Percentiles rank a stretch among this genome's conserved stretches.
Evolutionary conservation across 2,329 filamentous ascomycete species (phyloP).

Genomic region (Penicillium sp.): DNA sequence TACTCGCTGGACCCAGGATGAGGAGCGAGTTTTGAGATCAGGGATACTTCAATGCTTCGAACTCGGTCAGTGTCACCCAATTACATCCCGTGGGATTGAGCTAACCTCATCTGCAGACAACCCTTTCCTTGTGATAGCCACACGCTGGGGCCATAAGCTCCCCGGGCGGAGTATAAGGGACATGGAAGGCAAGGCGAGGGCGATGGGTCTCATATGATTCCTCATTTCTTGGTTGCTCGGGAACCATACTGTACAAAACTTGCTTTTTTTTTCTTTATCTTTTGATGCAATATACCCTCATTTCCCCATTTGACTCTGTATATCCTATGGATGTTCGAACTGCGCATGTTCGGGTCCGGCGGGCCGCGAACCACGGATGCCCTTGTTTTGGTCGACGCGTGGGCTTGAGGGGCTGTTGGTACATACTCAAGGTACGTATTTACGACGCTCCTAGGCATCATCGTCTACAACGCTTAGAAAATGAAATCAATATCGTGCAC

Average conservation of each 20-base stretch:
- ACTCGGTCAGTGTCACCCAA: background rate
- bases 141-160: background rate
- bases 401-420: background rate
- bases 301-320: background rate
- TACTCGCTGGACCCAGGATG: background rate
- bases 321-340: background rate
- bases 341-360: constrained; percentile 8
- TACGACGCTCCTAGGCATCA: background rate
- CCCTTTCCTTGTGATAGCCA: background rate
- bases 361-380: constrained; percentile 31
- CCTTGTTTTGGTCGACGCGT: constrained; percentile 22
- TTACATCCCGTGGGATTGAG: background rate
- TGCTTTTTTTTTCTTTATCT: too few relatives aligned
- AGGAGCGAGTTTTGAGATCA: background rate
- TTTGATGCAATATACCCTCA: background rate
- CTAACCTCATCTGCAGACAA: constrained; percentile 1
- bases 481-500: too few relatives aligned
- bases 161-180: constrained; percentile 1
- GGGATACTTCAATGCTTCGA: background rate
- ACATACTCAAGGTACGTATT: background rate
- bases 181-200: background rate
- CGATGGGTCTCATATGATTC: background rate
- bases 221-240: too few relatives aligned
- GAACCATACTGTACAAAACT: background rate
- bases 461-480: too few relatives aligned